Conservation (phyloP, 2,329 filamentous ascomycete genomes). For the Trichoderma gracile region DNA sequence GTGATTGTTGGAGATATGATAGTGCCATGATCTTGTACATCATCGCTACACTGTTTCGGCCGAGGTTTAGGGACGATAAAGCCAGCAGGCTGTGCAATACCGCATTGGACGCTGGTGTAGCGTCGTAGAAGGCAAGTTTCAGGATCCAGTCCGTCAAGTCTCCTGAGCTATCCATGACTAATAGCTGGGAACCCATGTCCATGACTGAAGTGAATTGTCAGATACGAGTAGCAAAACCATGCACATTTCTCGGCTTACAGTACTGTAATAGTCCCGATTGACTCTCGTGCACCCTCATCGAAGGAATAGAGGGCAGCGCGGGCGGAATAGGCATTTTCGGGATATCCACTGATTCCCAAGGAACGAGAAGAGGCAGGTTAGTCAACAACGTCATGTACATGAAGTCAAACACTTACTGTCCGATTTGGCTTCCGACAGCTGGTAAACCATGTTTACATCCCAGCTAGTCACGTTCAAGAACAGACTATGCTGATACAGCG, state of each 20-base stretch:
- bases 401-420: neutral
- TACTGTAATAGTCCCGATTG: slow-evolving; percentile 12
- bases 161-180: slow-evolving; percentile 3
- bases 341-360: neutral
- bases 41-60: neutral
- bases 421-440: neutral
- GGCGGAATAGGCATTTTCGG: slow-evolving; percentile 2
- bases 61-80: neutral
- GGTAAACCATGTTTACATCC: slow-evolving; percentile 1
- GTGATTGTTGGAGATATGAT: slow-evolving; percentile 1
- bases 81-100: slow-evolving; percentile 1
- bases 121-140: slow-evolving; percentile 6
- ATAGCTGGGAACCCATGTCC: slow-evolving; percentile 2
- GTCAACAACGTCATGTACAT: neutral
- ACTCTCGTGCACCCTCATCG: neutral
- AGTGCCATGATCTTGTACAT: slow-evolving; percentile 5
- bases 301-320: neutral
- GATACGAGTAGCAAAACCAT: too few species aligned
- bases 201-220: neutral
- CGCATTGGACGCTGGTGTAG: slow-evolving; percentile 6
- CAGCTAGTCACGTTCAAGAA: slow-evolving; percentile 7
- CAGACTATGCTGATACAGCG: neutral
- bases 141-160: slow-evolving; percentile 4
- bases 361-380: neutral
- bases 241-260: neutral